Evolutionary conservation across 306 rosid species (phyloP), one percentile per base, ranked within the genome.

Genomic region (Cyamopsis tetragonoloba): DNA sequence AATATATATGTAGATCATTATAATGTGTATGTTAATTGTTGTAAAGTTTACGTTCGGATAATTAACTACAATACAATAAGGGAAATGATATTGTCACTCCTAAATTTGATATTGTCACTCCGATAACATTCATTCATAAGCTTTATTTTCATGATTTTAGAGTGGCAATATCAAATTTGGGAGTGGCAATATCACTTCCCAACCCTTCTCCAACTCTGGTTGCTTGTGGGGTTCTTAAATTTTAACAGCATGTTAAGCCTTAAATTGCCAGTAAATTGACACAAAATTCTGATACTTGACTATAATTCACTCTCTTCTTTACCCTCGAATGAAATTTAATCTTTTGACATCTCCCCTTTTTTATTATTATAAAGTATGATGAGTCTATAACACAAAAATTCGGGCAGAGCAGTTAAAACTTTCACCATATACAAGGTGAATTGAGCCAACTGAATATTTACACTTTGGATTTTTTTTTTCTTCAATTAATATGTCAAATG

Each of bases 371-470:
- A 6, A 57, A 63, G 51, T 38, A 18, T 39, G 12, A 58, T 50
- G 6, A 50, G 7, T 49, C 17, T 39, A 42, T 18, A 34, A 61
- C 56, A 48, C 58, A 8, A 44, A 68, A 70, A 62, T 20, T 22
- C 7, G 8, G 30, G 66, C 58, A 59, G n/a, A n/a, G 31, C 61
- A 14, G 2, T 34, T 11, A 4, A 19, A 55, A 63, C 65, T 28
- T 39, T 28, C 27, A 43, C 15, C 65, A 15, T 44, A 37, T 35
- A 34, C 23, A 54, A 54, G 0, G 0, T 61, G 7, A 47, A 54
- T 39, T 77, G 68, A 55, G 15, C 28, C 34, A 77, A 39, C 30
- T 51, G 19, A 81, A 24, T 81, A 81, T 77, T 46, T 81, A 77
- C 85, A 81, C 70, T 57, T 59, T 3, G 42, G 7, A 34, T 15